These are phyloP conservation scores for Aspergillus fijiensis DNA, from an alignment of 2,329 filamentous ascomycete species.

Conservation along the genomic window DNA sequence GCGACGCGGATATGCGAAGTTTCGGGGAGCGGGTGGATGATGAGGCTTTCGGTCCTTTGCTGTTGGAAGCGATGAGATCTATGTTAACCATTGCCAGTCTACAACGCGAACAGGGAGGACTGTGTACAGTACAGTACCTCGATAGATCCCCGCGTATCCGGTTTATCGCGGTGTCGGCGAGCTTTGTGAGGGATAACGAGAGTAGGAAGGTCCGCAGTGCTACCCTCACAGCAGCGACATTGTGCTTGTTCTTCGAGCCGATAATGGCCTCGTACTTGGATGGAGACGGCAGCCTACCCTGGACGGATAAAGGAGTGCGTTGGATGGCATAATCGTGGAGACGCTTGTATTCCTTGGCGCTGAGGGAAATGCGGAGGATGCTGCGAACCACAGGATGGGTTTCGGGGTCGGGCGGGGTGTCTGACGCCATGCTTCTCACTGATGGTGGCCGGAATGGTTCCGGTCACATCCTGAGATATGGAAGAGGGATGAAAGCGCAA, in stretches of 20 bases:
- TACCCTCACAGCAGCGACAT: conserved; percentile 68
- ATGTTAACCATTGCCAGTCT: background rate
- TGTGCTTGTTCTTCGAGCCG: conserved; percentile 62
- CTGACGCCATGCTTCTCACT: conserved; percentile 25
- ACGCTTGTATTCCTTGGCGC: conserved; percentile 80
- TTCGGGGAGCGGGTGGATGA: conserved; percentile 60
- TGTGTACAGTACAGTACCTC: conserved; percentile 33
- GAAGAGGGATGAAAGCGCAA: conserved; percentile 1
- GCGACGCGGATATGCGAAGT: conserved; percentile 74
- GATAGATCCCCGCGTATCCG: conserved; percentile 25
- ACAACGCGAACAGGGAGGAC: background rate
- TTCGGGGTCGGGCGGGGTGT: conserved; percentile 18
- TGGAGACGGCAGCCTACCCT: conserved; percentile 54
- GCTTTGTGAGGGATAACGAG: conserved; percentile 63
- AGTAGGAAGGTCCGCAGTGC: conserved; percentile 69
- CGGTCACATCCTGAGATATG: conserved; percentile 5
- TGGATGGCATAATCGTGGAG: conserved; percentile 82
- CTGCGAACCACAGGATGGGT: conserved; percentile 77
- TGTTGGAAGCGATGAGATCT: conserved; percentile 15
- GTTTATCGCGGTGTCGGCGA: conserved; percentile 54
- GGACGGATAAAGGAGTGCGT: conserved; percentile 59
- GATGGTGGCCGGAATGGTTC: background rate
- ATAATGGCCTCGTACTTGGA: conserved; percentile 53
- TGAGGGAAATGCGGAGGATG: conserved; percentile 77
- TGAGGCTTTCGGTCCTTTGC: conserved; percentile 39